Base-by-base conservation (phyloP, 148 eudicot genomes). In the Amaranthus palmeri region DNA sequence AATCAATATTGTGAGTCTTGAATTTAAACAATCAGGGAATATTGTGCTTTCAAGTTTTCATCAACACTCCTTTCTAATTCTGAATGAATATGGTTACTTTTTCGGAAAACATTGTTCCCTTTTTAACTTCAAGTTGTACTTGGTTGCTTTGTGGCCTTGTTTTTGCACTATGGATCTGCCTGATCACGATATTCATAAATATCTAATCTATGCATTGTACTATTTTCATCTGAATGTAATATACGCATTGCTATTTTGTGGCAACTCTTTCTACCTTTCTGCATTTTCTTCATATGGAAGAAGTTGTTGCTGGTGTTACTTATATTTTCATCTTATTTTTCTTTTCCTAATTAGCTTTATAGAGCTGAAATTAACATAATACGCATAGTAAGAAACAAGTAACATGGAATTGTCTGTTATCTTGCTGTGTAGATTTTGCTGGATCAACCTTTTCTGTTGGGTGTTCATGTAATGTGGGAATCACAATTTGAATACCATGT, bases 401-500 rank as follows among this genome's bases (percentile, higher is more conserved):
- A 65, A 65, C 54, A 48, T 18, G 2, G 48, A 17, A 61, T 65
- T 53, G 15, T 58, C 17, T 58, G 50, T 46, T 48, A 13, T 11
- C 2, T 44, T 65, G 45, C 60, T 67, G 41, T 74, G 72, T 74
- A 74, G 77, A 67, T 74, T 74, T 67, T 74, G 72, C 83, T 95
- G 79, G 98, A 91, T 84, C 97, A 89, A 80, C 88, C 87, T 53
- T 82, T 83, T 74, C 81, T 84, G 66, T 79, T 82, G 86, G 93
- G 92, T 74, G 86, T 86, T 71, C 83, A 88, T 77, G 83, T 88
- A 63, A 81, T 80, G 81, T 95, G 98, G 98, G 98, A 95, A 83
- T 95, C 98, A 65, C 91, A 84, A 86, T 86, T 91, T 79, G 98
- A 95, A 78, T 95, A 88, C 72, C 88, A 91, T 52, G 70, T 95